Conservation (phyloP, 2,329 filamentous ascomycete species). For the Aspergillus sp. region DNA sequence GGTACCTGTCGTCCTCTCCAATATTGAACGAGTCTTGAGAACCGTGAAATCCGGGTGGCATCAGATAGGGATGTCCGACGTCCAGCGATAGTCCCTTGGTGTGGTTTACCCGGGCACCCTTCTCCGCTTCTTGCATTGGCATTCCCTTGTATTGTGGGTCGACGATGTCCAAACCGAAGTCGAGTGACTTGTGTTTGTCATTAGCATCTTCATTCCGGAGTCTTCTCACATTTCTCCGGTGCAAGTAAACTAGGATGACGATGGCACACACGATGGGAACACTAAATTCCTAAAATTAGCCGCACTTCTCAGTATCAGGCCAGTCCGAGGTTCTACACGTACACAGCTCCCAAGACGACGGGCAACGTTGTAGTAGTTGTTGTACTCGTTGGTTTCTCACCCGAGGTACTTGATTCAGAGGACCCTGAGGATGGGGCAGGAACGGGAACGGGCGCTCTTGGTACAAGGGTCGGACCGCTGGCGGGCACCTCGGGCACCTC, state of each 20-base stretch:
- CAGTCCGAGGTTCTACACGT: conserved; percentile 44
- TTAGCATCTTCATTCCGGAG: conserved; percentile 69
- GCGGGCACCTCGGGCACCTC: conserved; percentile 15
- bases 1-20: conserved; percentile 77
- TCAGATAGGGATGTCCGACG: conserved; percentile 78
- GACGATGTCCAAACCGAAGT: conserved; percentile 71
- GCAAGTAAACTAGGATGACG: conserved; percentile 65
- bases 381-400: conserved; percentile 55
- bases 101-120: conserved; percentile 31
- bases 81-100: conserved; percentile 53
- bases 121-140: conserved; percentile 51
- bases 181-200: conserved; percentile 83
- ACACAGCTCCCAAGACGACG: conserved; percentile 65
- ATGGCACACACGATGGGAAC: conserved; percentile 66
- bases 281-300: conserved; percentile 43
- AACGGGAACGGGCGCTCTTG: conserved; percentile 17
- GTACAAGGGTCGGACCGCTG: conserved; percentile 21
- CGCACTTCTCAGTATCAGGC: not conserved
- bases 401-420: conserved; percentile 21
- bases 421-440: conserved; percentile 16
- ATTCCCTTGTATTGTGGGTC: conserved; percentile 32
- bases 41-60: conserved; percentile 71
- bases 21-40: conserved; percentile 82
- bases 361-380: conserved; percentile 54
- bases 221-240: conserved; percentile 68